These are phyloP conservation scores for Phaeolepiota aurea DNA, from an alignment of 768 basidiomycete species.

Conservation along the genomic window DNA sequence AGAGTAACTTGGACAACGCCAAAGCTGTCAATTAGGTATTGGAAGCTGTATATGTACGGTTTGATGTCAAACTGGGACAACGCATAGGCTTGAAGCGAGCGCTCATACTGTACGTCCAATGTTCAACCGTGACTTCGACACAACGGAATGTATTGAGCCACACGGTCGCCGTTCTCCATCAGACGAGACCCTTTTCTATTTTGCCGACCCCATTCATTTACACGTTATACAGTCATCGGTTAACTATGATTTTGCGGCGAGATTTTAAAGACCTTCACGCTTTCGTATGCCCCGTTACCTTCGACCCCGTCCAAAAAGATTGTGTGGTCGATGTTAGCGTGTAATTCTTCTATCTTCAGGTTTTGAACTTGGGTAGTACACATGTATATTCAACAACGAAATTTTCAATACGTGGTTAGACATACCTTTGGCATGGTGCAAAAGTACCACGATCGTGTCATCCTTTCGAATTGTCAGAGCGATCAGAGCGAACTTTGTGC, in stretches of 20 bases:
- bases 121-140: neutral
- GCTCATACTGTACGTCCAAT: too few relatives aligned
- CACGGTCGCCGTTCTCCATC: neutral
- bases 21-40: too few relatives aligned
- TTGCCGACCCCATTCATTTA: neutral
- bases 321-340: conserved; percentile 5
- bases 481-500: conserved; percentile 28
- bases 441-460: conserved; percentile 40
- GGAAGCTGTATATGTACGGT: too few relatives aligned
- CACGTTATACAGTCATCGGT: neutral
- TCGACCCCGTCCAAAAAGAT: conserved; percentile 18
- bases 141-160: neutral
- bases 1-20: too few relatives aligned
- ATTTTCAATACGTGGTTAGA: conserved; percentile 1
- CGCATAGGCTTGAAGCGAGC: too few relatives aligned
- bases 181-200: neutral
- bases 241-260: conserved; percentile 7
- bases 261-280: conserved; percentile 39
- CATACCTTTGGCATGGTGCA: conserved; percentile 24
- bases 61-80: too few relatives aligned
- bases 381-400: neutral
- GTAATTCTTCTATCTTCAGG: neutral
- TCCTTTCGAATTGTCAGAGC: conserved; percentile 52
- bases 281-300: conserved; percentile 21
- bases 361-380: neutral